Base-by-base conservation (phyloP, 345 rosid species). In the Populus alba region DNA sequence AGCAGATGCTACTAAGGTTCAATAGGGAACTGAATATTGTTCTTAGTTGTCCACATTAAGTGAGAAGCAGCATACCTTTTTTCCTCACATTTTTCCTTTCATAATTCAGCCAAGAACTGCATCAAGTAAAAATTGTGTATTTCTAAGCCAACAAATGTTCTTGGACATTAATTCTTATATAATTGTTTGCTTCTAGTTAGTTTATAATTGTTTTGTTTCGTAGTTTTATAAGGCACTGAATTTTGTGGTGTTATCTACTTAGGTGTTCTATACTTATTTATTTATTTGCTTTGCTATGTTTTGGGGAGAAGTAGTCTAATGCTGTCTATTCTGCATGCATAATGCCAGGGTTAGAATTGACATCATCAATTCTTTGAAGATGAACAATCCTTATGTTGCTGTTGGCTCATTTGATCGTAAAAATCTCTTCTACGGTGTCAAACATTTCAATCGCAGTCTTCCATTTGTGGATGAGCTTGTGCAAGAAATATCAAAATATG, bases 351-450 rank as follows among this genome's bases (percentile, higher is more conserved):
- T 87, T 65, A 85, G 88, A 68, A 25, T 39, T 17, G 90, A 87
- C 78, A 83, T 87, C 59, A 75, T 79, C 37, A 70, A 70, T 79
- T 85, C 90, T 78, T 70, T 87, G 31, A 85, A 83, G 43, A 77
- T 87, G 90, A 80, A 71, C 37, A 77, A 85, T 67, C 86, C 88
- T 29, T 87, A 87, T 65, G 43, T 87, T 73, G 79, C 87, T 35
- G 66, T 87, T 77, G 90, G 88, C 38, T 85, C 90, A 53, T 87
- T 87, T 78, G 90, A 87, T 78, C 87, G 90, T 65, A 78, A 77
- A 75, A 87, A 87, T 74, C 85, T 87, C 69, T 87, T 85, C 82
- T 87, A 87, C 37, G 88, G 88, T 69, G 88, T 83, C 78, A 85
- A 87, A 69, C 79, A 74, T 62, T 70, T 81, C 68, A 83, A 76